phyloP scores from a whole-genome alignment of 2,329 filamentous ascomycete species.

The Ophiostoma himal-ulmi region DNA sequence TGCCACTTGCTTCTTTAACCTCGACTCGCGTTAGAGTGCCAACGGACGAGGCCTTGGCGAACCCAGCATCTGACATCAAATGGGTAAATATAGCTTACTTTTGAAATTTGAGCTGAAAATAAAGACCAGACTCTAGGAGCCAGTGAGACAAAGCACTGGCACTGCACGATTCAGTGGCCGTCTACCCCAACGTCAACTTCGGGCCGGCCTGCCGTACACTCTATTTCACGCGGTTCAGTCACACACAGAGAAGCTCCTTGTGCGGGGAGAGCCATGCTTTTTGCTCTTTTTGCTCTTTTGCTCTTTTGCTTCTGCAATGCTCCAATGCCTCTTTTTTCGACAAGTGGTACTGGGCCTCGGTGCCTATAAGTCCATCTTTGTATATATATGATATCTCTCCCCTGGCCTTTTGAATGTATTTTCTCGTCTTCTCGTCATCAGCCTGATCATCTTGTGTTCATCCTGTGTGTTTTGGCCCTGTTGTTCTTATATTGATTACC shows the following conservation, averaged over 20 bases:
- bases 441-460: neutral
- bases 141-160: neutral
- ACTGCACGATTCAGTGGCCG: neutral
- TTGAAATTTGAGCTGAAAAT: too few relatives aligned
- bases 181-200: neutral
- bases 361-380: neutral
- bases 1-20: neutral
- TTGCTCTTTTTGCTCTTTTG: neutral
- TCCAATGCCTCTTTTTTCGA: neutral
- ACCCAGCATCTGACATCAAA: neutral
- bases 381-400: slow-evolving; percentile 9
- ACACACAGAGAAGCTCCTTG: neutral
- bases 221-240: neutral
- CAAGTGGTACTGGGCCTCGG: neutral
- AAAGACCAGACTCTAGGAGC: neutral
- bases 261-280: neutral
- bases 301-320: neutral
- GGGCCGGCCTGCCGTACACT: neutral
- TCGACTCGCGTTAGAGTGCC: slow-evolving; percentile 4
- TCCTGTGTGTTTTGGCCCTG: neutral
- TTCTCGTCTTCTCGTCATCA: neutral
- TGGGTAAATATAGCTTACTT: neutral
- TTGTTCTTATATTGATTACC: neutral
- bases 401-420: neutral
- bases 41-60: slow-evolving; percentile 6